phyloP scores from a whole-genome alignment of 1,284 basidiomycete species.

The Pseudozyma thailandica region DNA sequence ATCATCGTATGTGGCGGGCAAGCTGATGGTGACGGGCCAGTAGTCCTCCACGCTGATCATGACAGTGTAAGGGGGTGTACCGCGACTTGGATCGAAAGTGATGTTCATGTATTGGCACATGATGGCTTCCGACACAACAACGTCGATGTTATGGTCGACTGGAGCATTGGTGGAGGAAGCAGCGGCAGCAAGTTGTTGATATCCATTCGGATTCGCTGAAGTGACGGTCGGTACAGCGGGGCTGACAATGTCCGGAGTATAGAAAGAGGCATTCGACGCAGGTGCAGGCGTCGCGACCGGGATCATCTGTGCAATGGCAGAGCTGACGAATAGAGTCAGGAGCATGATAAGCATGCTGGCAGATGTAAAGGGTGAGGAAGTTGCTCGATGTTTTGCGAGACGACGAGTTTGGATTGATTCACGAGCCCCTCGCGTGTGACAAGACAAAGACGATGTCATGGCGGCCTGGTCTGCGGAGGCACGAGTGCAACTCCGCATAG shows the following conservation, averaged over 20 bases:
- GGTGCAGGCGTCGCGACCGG: constrained; percentile 10
- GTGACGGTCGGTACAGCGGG: constrained; percentile 4
- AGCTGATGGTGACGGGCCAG: constrained; percentile 40
- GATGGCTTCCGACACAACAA: constrained; percentile 41
- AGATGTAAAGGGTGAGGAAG: background rate
- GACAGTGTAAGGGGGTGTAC: constrained; percentile 54
- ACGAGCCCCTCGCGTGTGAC: too few relatives aligned
- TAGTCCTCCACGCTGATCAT: constrained; percentile 52
- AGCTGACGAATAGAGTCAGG: constrained; percentile 4
- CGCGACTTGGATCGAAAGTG: constrained; percentile 51
- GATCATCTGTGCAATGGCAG: background rate
- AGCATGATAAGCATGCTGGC: background rate
- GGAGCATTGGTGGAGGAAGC: constrained; percentile 5
- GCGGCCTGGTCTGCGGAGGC: too few relatives aligned
- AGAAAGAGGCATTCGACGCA: background rate
- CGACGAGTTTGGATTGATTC: too few relatives aligned
- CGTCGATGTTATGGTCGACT: constrained; percentile 22
- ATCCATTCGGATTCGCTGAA: background rate
- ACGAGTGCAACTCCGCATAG: too few relatives aligned
- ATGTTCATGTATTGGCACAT: constrained; percentile 56
- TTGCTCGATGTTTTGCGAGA: background rate
- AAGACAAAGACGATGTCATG: too few relatives aligned
- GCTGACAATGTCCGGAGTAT: background rate
- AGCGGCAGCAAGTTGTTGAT: constrained; percentile 21
- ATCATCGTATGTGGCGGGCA: constrained; percentile 48